A percentile compares a stretch with the other conserved stretches of the same genome.
phyloP scores from a whole-genome alignment of 2,329 filamentous ascomycete genomes.

The Rosellinia necatrix region DNA sequence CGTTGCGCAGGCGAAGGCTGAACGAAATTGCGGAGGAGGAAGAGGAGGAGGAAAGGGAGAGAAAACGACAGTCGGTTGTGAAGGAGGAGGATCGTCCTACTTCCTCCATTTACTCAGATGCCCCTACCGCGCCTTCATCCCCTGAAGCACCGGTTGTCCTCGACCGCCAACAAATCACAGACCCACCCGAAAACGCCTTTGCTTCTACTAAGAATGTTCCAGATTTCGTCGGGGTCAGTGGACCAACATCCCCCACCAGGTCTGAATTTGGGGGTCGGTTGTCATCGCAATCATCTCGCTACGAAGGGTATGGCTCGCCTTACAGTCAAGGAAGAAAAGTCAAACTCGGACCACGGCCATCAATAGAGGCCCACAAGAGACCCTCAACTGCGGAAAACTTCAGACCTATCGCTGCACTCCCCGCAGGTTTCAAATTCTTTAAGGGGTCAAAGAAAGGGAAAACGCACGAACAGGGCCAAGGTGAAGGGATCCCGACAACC shows the following conservation, averaged over 20 bases:
- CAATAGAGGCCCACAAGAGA: slow-evolving; percentile 65
- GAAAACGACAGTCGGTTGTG: slow-evolving; percentile 62
- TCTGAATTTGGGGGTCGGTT: slow-evolving; percentile 49
- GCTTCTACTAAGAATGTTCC: slow-evolving; percentile 55
- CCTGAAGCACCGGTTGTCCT: slow-evolving; percentile 51
- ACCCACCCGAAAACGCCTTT: slow-evolving; percentile 56
- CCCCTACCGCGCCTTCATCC: slow-evolving; percentile 28
- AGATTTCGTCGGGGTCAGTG: slow-evolving; percentile 53
- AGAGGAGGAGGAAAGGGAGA: slow-evolving; percentile 70
- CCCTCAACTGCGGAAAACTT: slow-evolving; percentile 66
- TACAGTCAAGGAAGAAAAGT: slow-evolving; percentile 72
- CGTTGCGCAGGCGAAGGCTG: slow-evolving; percentile 74
- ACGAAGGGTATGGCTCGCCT: slow-evolving; percentile 56
- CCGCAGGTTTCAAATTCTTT: slow-evolving; percentile 76
- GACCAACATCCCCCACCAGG: slow-evolving; percentile 51
- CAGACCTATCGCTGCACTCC: slow-evolving; percentile 77
- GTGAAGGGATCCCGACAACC: slow-evolving; percentile 42
- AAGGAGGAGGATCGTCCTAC: slow-evolving; percentile 50
- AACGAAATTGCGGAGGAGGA: slow-evolving; percentile 95
- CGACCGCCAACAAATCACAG: slow-evolving; percentile 56
- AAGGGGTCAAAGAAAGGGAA: slow-evolving; percentile 61
- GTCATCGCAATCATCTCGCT: slow-evolving; percentile 58
- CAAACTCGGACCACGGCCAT: slow-evolving; percentile 86
- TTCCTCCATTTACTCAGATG: slow-evolving; percentile 35
- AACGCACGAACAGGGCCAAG: slow-evolving; percentile 38